Evolutionary conservation across 2,329 filamentous ascomycete genomes (phyloP).

Genomic region (Fusarium verrucosum): DNA sequence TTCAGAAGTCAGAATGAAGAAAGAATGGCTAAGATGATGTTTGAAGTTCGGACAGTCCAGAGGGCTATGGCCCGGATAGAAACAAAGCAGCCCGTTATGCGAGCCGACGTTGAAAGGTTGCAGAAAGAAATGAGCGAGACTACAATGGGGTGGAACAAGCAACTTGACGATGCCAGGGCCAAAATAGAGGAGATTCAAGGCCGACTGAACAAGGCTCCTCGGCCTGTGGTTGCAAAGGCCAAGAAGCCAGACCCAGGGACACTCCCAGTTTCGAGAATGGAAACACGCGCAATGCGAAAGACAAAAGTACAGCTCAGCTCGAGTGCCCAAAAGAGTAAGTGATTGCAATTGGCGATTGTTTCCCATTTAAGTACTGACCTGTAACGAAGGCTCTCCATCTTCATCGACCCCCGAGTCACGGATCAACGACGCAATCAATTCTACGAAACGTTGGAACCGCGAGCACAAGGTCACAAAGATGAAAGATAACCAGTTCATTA

Average conservation of each 20-base stretch:
- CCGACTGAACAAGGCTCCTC: constrained; percentile 39
- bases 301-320: background rate
- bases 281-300: constrained; percentile 21
- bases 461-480: constrained; percentile 50
- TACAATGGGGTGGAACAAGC: constrained; percentile 28
- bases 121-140: constrained; percentile 33
- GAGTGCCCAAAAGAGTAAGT: constrained; percentile 6
- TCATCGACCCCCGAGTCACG: constrained; percentile 34
- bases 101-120: constrained; percentile 31
- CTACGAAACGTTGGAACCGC: constrained; percentile 52
- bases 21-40: constrained; percentile 44
- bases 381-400: constrained; percentile 2
- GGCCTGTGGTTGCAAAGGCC: constrained; percentile 31
- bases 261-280: background rate
- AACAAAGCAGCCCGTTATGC: constrained; percentile 15
- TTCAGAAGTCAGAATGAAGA: constrained; percentile 46
- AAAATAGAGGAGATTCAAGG: constrained; percentile 36
- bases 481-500: constrained; percentile 46
- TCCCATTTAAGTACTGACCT: background rate
- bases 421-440: constrained; percentile 50
- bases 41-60: constrained; percentile 48
- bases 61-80: constrained; percentile 32
- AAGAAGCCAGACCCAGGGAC: background rate
- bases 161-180: constrained; percentile 39
- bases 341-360: background rate